Conservation (phyloP, 2,329 filamentous ascomycete species). For the Colletotrichum costaricense region DNA sequence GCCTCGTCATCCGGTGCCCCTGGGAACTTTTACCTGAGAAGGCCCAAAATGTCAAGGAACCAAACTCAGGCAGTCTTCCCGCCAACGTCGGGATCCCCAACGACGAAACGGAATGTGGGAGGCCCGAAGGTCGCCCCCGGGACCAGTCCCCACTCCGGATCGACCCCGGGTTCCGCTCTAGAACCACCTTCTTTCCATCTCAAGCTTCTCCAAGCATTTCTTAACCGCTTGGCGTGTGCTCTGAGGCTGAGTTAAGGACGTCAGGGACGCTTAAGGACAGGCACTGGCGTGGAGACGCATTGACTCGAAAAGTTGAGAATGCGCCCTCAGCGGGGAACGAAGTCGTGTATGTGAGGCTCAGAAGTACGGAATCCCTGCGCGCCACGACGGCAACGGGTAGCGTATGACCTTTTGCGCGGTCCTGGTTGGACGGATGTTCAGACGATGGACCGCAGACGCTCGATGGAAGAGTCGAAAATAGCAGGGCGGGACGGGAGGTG, state of each 20-base stretch:
- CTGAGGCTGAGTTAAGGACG: constrained; percentile 17
- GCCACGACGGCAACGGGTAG: constrained; percentile 14
- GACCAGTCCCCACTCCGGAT: constrained; percentile 2
- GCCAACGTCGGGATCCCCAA: constrained; percentile 2
- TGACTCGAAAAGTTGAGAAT: constrained; percentile 2
- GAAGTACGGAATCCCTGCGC: constrained; percentile 6
- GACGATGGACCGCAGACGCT: background rate
- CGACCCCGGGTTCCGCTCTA: constrained; percentile 10
- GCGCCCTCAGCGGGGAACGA: background rate
- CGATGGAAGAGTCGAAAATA: constrained; percentile 18
- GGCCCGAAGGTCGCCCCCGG: background rate
- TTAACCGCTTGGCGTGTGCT: background rate
- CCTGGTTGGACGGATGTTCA: constrained; percentile 21
- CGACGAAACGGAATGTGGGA: constrained; percentile 17
- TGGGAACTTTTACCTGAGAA: background rate
- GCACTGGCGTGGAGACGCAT: constrained; percentile 10
- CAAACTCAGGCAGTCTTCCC: background rate
- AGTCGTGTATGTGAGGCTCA: constrained; percentile 26
- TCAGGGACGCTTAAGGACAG: background rate
- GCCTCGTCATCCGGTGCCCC: constrained; percentile 19
- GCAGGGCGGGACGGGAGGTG: constrained; percentile 10
- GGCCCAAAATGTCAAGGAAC: background rate
- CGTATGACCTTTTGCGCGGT: constrained; percentile 26
- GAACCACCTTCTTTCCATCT: background rate
- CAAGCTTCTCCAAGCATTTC: background rate